Evolutionary conservation across 441 rosid genomes (phyloP), one percentile per base, ranked within the genome.

Genomic region (Brassica hybrid): DNA sequence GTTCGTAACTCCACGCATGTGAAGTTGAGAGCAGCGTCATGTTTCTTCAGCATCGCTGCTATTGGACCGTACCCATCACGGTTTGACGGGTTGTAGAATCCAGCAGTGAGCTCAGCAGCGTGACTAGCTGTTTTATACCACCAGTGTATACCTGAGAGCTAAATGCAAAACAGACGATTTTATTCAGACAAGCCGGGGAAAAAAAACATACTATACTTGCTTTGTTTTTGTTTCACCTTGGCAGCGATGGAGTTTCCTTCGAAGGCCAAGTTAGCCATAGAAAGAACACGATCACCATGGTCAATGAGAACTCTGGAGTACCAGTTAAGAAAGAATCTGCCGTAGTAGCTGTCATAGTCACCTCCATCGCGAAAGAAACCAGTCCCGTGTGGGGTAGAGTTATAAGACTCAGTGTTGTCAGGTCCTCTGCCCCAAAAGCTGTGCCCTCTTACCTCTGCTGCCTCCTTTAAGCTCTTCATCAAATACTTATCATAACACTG

Each of bases 121-220:
- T 96, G 99, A 81, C 97, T 90, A 65, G 94, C 91, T 56, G 99
- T 92, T 85, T 94, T 96, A 81, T 94, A 94, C 98, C 99, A 96
- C 99, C 98, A 96, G 83, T 96, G 91, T 80, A 85, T 89, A 81
- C 97, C 97, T 69, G 97, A 89, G 71, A 96, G 85, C 99, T 96
- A 92, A 34, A 34, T 34, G 38, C 73, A 32, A 32, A 32, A 34
- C 2, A 45, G 34, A 79, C 5, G 18, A 43, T 48, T 66, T 27
- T 25, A 57, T 70, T 50, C 67, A 21, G 50, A 19, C 58, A 10
- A 65, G 7, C 69, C 8, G 1, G 36, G 19, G 10, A 25, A 25
- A 13, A 17, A 21, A 56, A 32, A 32, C 62, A 57, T 67, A 73
- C 21, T 70, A 2, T 30, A 30, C 34, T 30, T 30, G 38, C 38